Conservation (phyloP, 2,329 filamentous ascomycete genomes). For the Endoconidiophora polonica region DNA sequence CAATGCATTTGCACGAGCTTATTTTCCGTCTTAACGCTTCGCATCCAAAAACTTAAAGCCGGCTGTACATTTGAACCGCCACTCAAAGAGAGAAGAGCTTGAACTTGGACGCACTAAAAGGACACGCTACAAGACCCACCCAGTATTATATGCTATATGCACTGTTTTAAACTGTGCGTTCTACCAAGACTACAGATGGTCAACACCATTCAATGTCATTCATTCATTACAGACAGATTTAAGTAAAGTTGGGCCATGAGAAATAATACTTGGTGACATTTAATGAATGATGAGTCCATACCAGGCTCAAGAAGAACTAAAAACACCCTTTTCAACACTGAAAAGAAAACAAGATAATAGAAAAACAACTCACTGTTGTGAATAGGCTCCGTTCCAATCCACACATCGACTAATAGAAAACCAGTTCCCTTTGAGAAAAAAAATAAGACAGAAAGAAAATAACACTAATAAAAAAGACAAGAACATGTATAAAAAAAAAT, state of each 20-base stretch:
- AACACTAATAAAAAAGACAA: not conserved
- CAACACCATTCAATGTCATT: too few species aligned
- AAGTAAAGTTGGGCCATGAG: not conserved
- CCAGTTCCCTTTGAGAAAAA: not conserved
- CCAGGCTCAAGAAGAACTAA: not conserved
- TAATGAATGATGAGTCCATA: too few species aligned
- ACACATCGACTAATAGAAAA: not conserved
- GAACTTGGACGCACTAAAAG: slow-evolving; percentile 1
- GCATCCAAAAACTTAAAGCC: too few species aligned
- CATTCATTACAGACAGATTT: too few species aligned
- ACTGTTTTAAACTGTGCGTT: not conserved
- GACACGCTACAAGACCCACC: slow-evolving; percentile 11
- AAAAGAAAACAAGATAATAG: not conserved
- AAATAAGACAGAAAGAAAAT: not conserved
- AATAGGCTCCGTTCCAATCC: not conserved
- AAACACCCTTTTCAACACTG: not conserved
- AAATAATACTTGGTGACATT: too few species aligned
- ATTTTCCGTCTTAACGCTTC: too few species aligned
- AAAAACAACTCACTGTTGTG: not conserved
- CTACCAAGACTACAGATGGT: too few species aligned
- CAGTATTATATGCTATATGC: not conserved
- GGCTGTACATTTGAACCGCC: too few species aligned
- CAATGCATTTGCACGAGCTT: too few species aligned
- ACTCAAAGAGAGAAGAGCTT: too few species aligned
- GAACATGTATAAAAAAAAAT: slow-evolving; percentile 5